phyloP scores from a whole-genome alignment of 2,329 filamentous ascomycete genomes.

The Neurospora sp. region DNA sequence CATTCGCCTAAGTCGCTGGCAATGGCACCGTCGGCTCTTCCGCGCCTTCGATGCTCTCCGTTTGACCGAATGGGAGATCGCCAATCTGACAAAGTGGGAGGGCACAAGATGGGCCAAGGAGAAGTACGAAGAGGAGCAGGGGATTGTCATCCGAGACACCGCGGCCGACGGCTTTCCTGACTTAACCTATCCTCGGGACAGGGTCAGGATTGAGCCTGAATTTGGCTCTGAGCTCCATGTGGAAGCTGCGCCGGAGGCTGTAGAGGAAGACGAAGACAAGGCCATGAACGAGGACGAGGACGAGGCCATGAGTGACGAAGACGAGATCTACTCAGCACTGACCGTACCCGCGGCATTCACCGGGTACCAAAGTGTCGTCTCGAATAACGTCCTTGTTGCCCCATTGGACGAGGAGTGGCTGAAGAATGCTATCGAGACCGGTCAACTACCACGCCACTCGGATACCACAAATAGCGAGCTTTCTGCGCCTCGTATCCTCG shows the following conservation, averaged over 20 bases:
- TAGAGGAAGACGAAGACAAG: constrained; percentile 8
- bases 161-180: constrained; percentile 57
- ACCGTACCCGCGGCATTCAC: not conserved
- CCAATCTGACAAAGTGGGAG: constrained; percentile 68
- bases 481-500: constrained; percentile 39
- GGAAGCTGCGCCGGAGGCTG: constrained; percentile 3
- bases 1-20: constrained; percentile 66
- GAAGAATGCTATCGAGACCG: constrained; percentile 58
- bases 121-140: constrained; percentile 67
- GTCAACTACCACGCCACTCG: constrained; percentile 39
- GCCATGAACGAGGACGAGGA: constrained; percentile 38
- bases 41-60: constrained; percentile 61
- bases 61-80: constrained; percentile 61
- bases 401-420: constrained; percentile 58
- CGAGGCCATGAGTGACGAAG: not conserved
- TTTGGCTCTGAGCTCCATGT: not conserved
- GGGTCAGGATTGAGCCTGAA: constrained; percentile 21
- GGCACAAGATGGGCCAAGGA: constrained; percentile 76
- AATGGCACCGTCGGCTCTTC: constrained; percentile 67
- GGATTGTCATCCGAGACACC: constrained; percentile 59
- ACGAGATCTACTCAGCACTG: not conserved
- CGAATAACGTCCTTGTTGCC: not conserved
- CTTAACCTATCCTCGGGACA: constrained; percentile 36
- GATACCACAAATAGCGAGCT: constrained; percentile 28
- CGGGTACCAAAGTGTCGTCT: not conserved